These are phyloP conservation scores for Syncephalastrum sp. DNA, from an alignment of 371 early-diverging fungal genomes.

Conservation along the genomic window DNA sequence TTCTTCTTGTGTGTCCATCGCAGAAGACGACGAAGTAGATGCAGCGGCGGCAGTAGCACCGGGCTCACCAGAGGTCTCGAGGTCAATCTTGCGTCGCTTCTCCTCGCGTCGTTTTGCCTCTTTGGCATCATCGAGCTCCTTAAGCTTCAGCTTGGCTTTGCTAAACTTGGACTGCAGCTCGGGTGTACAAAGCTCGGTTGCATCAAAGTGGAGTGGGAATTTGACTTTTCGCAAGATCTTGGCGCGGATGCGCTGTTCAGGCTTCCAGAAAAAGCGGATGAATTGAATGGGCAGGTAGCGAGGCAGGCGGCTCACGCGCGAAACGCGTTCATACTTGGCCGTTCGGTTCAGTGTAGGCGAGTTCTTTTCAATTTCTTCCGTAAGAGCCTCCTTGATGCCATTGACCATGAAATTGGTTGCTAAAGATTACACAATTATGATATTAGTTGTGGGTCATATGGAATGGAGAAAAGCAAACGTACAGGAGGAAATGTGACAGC, in stretches of 20 bases:
- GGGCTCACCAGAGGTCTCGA: conserved; percentile 26
- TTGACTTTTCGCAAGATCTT: conserved; percentile 92
- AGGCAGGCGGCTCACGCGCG: conserved; percentile 83
- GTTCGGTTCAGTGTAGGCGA: conserved; percentile 79
- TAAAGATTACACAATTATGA: conserved; percentile 1
- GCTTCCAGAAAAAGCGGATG: conserved; percentile 96
- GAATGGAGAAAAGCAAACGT: conserved; percentile 3
- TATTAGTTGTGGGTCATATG: too few species aligned
- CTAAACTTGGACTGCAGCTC: conserved; percentile 79
- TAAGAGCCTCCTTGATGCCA: conserved; percentile 64
- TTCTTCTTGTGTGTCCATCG: conserved; percentile 27
- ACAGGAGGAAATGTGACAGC: conserved; percentile 80
- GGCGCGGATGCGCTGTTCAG: conserved; percentile 78
- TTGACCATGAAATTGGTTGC: conserved; percentile 69
- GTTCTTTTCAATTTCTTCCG: conserved; percentile 86
- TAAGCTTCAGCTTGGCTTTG: conserved; percentile 71
- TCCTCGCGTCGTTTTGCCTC: conserved; percentile 70
- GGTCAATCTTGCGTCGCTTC: conserved; percentile 59
- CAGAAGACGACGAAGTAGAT: conserved; percentile 31
- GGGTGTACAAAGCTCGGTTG: conserved; percentile 79
- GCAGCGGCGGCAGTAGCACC: conserved; percentile 13
- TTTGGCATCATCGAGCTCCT: conserved; percentile 71
- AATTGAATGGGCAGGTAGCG: conserved; percentile 88
- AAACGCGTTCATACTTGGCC: conserved; percentile 78
- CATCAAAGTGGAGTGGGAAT: conserved; percentile 91